Base-by-base conservation (phyloP, 2,329 filamentous ascomycete genomes). In the Dothideomycetes sp. region DNA sequence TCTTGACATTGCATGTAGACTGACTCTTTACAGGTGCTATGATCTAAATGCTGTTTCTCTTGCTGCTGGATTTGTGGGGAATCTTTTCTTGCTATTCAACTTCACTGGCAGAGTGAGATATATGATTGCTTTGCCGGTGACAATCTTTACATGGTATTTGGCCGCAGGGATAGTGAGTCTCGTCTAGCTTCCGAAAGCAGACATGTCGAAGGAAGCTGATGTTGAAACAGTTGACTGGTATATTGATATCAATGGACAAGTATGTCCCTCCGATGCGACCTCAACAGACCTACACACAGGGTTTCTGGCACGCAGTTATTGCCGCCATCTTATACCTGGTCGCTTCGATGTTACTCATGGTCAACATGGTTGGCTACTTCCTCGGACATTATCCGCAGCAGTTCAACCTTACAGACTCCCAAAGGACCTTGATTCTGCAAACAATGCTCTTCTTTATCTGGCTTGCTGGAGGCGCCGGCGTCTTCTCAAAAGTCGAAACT, bases 341-440 rank as follows among this genome's bases (percentile, higher is more conserved):
- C 12, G 81, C 84, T 38, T 81, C 84, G 1, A 75, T 81, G 34
- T 70, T 93, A 29, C 77, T 94, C 59, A 73, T 81, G 47, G 60
- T 85, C 40, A 94, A 89, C 16, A 85, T 89, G 63, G 70, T 79
- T 41, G 86, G 86, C 7, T 88, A 87, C 34, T 73, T 76, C 42
- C 63, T 79, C 0, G 78, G 79, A 0, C 81, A 84, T 49, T 94
- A 94, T 51, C 72, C 72, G 5, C 81, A 84, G 49, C 79, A 86
- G 52, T 94, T 94, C 49, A 66, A 72, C 3, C 68, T 94, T 17
- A 88, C 82, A 0, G 75, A 79, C 38, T 81, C 81, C 45, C 88
- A 95, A 58, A 75, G 88, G 8, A 94, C 85, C 0, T 65, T 95
- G 16, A 94, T 95, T 68, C 63, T 94, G 19, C 88, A 95, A 60